Conservation (phyloP, 2,329 filamentous ascomycete species). For the Geoglossum cookeanum region DNA sequence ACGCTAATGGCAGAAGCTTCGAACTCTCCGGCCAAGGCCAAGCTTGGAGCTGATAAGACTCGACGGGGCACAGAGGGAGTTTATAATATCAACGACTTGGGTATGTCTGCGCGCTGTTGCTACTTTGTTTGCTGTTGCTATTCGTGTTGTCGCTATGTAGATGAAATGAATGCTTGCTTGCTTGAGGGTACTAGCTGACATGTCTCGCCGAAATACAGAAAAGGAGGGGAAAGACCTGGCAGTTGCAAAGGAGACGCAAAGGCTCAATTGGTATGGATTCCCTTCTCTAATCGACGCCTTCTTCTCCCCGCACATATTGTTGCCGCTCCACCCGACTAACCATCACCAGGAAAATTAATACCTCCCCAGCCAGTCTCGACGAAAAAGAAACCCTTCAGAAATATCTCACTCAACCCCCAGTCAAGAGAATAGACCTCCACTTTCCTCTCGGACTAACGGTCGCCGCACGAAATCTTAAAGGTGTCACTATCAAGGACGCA, state of each 20-base stretch:
- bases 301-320: not conserved
- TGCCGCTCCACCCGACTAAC: not conserved
- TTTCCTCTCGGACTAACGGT: constrained; percentile 80
- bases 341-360: constrained; percentile 71
- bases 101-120: constrained; percentile 32
- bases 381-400: constrained; percentile 74
- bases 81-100: constrained; percentile 68
- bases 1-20: not conserved
- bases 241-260: constrained; percentile 67
- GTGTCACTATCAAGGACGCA: constrained; percentile 93
- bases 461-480: constrained; percentile 76
- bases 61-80: constrained; percentile 63
- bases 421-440: constrained; percentile 88
- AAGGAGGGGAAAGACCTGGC: constrained; percentile 50
- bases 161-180: not conserved
- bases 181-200: constrained; percentile 15
- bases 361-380: constrained; percentile 55
- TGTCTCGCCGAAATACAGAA: constrained; percentile 31
- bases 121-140: not conserved
- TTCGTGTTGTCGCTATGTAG: not conserved
- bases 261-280: constrained; percentile 59
- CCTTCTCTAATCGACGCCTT: not conserved
- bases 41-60: constrained; percentile 41
- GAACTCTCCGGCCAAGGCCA: constrained; percentile 12
- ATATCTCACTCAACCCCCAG: constrained; percentile 55